Evolutionary conservation across 352 stramenopile species (phyloP).

Genomic region (Globisporangium cederbergense): DNA sequence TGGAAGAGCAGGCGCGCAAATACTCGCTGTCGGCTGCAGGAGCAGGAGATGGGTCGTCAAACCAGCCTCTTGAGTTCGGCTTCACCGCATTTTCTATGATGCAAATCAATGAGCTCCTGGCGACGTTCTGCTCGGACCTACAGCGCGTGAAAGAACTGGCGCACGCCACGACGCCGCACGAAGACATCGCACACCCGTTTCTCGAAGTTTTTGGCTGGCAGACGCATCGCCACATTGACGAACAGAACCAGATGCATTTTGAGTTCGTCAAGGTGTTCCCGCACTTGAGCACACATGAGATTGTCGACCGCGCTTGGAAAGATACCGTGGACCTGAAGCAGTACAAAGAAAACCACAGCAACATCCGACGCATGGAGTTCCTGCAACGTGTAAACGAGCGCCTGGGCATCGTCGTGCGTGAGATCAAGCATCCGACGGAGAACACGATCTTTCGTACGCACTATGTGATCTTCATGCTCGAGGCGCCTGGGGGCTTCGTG

Average conservation of each 20-base stretch:
- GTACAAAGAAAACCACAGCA: conserved; percentile 14
- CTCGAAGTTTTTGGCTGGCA: conserved; percentile 38
- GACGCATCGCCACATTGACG: conserved; percentile 31
- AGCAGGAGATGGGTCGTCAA: not conserved
- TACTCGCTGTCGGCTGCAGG: not conserved
- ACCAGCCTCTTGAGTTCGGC: conserved; percentile 11
- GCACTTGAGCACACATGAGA: conserved; percentile 21
- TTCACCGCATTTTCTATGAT: conserved; percentile 20
- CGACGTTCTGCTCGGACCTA: conserved; percentile 21
- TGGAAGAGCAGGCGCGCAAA: conserved; percentile 18
- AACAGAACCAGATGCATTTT: conserved; percentile 34
- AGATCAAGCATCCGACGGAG: conserved; percentile 29
- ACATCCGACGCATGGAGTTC: conserved; percentile 29
- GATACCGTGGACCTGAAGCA: conserved; percentile 24
- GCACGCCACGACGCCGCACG: not conserved
- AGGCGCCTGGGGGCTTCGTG: conserved; percentile 20
- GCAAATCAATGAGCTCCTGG: conserved; percentile 15
- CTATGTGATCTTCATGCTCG: conserved; percentile 26
- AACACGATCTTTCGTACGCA: conserved; percentile 35
- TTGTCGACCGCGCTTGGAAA: conserved; percentile 26
- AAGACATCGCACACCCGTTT: conserved; percentile 1
- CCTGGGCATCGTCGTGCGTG: conserved; percentile 29
- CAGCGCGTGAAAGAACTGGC: conserved; percentile 16
- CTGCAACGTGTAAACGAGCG: conserved; percentile 30
- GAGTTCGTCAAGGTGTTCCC: conserved; percentile 33